phyloP scores from a whole-genome alignment of 2,329 filamentous ascomycete species.

The Fusarium vanettenii region DNA sequence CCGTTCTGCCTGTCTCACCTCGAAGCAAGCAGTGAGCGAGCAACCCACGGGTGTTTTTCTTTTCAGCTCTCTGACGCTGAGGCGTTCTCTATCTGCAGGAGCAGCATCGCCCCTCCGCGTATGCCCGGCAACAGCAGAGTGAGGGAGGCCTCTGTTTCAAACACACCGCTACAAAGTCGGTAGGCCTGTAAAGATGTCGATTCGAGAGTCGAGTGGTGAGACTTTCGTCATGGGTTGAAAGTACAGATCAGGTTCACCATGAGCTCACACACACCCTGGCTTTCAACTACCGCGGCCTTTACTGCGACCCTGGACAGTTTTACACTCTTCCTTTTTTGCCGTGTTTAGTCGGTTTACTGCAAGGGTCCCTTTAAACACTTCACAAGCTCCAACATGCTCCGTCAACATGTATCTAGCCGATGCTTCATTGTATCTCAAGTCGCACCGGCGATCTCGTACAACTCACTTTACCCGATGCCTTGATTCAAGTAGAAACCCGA shows the following conservation, averaged over 20 bases:
- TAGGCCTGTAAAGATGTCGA: background rate
- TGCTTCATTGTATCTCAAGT: slow-evolving; percentile 2
- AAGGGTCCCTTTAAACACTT: background rate
- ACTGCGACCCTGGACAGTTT: background rate
- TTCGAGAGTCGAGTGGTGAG: background rate
- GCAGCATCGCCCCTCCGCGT: background rate
- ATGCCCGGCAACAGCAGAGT: background rate
- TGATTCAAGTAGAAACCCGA: background rate
- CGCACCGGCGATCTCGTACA: slow-evolving; percentile 17
- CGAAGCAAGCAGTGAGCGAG: background rate
- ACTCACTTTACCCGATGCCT: slow-evolving; percentile 10
- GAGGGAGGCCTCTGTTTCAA: slow-evolving; percentile 4
- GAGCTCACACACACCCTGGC: background rate
- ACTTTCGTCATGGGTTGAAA: background rate
- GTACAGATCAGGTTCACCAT: background rate
- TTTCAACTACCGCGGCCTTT: background rate
- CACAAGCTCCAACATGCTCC: background rate
- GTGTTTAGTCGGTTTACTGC: background rate
- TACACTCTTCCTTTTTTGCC: background rate
- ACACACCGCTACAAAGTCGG: background rate
- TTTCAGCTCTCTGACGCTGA: slow-evolving; percentile 4
- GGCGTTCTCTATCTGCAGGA: background rate
- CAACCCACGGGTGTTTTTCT: background rate
- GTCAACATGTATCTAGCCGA: slow-evolving; percentile 12
- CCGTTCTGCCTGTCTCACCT: background rate